Evolutionary conservation across 2,329 filamentous ascomycete genomes (phyloP).

Genomic region (Aspergillus sp.): DNA sequence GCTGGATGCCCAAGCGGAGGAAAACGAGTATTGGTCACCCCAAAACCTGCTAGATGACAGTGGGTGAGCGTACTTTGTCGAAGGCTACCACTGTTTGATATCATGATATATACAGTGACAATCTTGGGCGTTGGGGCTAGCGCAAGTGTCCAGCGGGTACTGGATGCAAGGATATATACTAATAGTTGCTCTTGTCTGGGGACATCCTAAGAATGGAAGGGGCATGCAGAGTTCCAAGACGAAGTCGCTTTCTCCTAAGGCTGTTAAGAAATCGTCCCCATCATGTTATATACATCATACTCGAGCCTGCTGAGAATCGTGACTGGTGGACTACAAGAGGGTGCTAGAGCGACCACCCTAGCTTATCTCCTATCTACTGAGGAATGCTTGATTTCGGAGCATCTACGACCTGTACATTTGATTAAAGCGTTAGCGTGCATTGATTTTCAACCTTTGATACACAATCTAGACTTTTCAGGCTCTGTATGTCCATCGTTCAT

Average conservation of each 20-base stretch:
- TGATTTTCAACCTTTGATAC: neutral
- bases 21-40: conserved; percentile 86
- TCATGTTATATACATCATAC: too few species aligned
- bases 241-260: too few species aligned
- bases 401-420: neutral
- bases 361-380: too few species aligned
- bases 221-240: too few species aligned
- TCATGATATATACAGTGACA: neutral
- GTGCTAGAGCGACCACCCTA: too few species aligned
- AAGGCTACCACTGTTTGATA: neutral
- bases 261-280: too few species aligned
- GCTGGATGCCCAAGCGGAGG: conserved; percentile 82
- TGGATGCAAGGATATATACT: neutral
- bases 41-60: conserved; percentile 48
- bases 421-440: neutral
- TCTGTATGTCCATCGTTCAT: conserved; percentile 17
- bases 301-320: too few species aligned
- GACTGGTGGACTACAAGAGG: too few species aligned
- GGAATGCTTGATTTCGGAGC: neutral
- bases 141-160: neutral
- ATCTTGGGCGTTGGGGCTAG: neutral
- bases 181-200: too few species aligned
- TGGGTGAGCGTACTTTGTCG: conserved; percentile 28
- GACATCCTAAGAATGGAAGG: too few species aligned
- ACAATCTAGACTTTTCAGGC: neutral